phyloP scores from a whole-genome alignment of 164 flowering plant genomes.

The Malania oleifera region DNA sequence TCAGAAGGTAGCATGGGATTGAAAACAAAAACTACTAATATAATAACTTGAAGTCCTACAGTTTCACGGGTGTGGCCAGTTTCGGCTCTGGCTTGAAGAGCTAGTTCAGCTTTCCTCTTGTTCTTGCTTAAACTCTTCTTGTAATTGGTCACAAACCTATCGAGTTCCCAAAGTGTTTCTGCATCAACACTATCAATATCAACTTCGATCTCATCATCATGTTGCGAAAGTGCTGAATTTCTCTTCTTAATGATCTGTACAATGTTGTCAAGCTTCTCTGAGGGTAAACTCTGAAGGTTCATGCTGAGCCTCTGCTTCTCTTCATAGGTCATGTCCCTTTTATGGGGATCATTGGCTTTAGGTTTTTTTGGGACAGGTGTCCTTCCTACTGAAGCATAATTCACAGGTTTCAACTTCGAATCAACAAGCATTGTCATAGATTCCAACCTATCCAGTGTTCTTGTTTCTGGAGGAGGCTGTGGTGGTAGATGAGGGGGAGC shows the following conservation, averaged over 20 bases:
- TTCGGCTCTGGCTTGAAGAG: constrained; percentile 32
- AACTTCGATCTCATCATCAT: constrained; percentile 87
- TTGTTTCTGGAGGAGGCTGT: constrained; percentile 24
- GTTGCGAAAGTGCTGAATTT: constrained; percentile 53
- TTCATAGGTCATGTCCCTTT: constrained; percentile 75
- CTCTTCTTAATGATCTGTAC: constrained; percentile 80
- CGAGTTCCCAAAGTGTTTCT: constrained; percentile 92
- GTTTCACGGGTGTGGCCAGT: constrained; percentile 17
- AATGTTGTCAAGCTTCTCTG: constrained; percentile 71
- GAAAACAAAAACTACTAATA: not conserved
- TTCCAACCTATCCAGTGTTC: constrained; percentile 40
- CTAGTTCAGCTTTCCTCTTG: constrained; percentile 51
- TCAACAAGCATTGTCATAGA: constrained; percentile 29
- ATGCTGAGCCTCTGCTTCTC: constrained; percentile 79
- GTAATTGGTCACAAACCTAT: constrained; percentile 66
- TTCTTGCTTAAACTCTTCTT: constrained; percentile 60
- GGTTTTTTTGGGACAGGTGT: not conserved
- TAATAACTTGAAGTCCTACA: constrained; percentile 21
- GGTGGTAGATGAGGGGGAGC: constrained; percentile 17
- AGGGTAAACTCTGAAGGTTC: constrained; percentile 63
- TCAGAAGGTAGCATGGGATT: not conserved
- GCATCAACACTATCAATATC: constrained; percentile 80
- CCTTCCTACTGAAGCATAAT: constrained; percentile 24
- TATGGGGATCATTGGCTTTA: constrained; percentile 42
- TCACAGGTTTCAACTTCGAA: constrained; percentile 21